Evolutionary conservation across 371 early-diverging fungal species (phyloP).

Genomic region (Mortierella sp.): DNA sequence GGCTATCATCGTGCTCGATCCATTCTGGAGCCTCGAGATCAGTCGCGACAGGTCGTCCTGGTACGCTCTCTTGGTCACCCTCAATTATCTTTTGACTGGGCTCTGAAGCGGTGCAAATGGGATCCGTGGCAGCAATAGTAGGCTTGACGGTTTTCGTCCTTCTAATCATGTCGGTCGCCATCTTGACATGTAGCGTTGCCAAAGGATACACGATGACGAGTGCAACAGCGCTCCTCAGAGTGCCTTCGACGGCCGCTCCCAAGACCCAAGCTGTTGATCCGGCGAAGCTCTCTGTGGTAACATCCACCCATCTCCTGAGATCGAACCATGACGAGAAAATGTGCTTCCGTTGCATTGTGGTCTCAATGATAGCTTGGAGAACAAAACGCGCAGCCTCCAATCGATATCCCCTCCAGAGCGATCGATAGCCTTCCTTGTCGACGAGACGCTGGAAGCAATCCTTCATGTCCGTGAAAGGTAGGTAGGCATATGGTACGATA

Average conservation of each 20-base stretch:
- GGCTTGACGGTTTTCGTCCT: constrained; percentile 1
- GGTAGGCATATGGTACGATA: constrained; percentile 37
- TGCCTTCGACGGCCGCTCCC: constrained; percentile 18
- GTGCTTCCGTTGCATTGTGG: background rate
- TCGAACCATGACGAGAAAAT: constrained; percentile 3
- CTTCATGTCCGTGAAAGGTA: constrained; percentile 27
- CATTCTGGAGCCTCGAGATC: constrained; percentile 20
- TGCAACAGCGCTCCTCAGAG: constrained; percentile 10
- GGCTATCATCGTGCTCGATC: constrained; percentile 8
- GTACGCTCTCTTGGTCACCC: too few species aligned
- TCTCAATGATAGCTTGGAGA: constrained; percentile 15
- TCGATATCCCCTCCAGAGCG: constrained; percentile 41
- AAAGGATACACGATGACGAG: constrained; percentile 27
- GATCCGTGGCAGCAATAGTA: background rate
- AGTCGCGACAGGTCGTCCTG: too few species aligned
- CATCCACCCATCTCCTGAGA: constrained; percentile 3
- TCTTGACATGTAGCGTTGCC: constrained; percentile 16
- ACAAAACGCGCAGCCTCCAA: constrained; percentile 6
- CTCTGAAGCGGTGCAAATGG: too few species aligned
- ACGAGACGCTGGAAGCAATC: constrained; percentile 31
- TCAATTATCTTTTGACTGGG: too few species aligned
- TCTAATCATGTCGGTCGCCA: constrained; percentile 38
- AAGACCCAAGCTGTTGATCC: constrained; percentile 19
- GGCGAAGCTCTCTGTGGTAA: background rate
- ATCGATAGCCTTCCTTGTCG: constrained; percentile 33